Evolutionary conservation across 1,284 basidiomycete species (phyloP).

Genomic region (Pulveroboletus sp.): DNA sequence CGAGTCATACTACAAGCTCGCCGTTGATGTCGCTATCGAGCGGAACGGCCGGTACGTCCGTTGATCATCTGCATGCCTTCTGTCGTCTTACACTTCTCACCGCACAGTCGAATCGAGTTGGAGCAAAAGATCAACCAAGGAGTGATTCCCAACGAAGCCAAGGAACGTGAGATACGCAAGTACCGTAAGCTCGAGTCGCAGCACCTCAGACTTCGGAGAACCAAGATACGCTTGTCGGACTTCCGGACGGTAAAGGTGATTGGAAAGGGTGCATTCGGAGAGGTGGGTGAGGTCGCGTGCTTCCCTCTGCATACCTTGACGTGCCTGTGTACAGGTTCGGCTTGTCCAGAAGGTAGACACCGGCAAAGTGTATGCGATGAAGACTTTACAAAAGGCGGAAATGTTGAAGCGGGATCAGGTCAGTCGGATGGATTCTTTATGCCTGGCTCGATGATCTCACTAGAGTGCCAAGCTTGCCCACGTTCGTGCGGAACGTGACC

Average conservation of each 20-base stretch:
- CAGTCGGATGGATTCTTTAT: conserved; percentile 24
- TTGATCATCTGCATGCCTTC: conserved; percentile 5
- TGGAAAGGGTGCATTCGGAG: conserved; percentile 98
- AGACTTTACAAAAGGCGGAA: conserved; percentile 95
- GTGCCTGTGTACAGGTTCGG: conserved; percentile 63
- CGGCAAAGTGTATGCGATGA: conserved; percentile 99
- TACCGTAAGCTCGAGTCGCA: conserved; percentile 91
- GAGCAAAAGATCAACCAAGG: conserved; percentile 86
- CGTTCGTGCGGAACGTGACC: conserved; percentile 97
- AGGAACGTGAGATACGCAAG: conserved; percentile 88
- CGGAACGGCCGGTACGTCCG: conserved; percentile 52
- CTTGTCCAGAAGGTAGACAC: conserved; percentile 97
- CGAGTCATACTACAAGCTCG: conserved; percentile 97
- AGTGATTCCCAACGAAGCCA: conserved; percentile 77
- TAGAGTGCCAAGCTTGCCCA: conserved; percentile 76
- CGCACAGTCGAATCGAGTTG: conserved; percentile 82
- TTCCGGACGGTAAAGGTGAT: conserved; percentile 99
- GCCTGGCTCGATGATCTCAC: conserved; percentile 2
- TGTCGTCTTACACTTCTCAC: conserved; percentile 2
- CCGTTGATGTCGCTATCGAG: conserved; percentile 85
- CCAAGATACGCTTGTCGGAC: conserved; percentile 90
- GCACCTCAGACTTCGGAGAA: conserved; percentile 87
- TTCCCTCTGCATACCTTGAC: not conserved
- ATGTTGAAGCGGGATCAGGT: conserved; percentile 99
- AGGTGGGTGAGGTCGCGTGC: conserved; percentile 51